Conservation (phyloP, 371 early-diverging fungal species). For the Lichtheimia corymbifera region DNA sequence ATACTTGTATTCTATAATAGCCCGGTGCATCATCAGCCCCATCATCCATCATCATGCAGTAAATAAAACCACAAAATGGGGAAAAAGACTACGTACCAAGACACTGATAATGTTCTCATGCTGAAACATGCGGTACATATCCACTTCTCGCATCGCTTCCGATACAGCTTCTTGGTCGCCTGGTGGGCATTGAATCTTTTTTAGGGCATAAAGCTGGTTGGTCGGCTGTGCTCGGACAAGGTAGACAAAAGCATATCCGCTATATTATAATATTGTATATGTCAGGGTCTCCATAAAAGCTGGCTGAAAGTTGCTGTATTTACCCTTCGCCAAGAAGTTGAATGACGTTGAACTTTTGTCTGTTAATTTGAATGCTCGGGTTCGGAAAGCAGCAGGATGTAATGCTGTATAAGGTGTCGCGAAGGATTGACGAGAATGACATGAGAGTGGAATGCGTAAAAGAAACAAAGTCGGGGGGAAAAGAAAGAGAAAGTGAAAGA, state of each 20-base stretch:
- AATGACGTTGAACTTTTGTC: conserved; percentile 55
- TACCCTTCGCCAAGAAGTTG: conserved; percentile 67
- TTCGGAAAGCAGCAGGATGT: conserved; percentile 62
- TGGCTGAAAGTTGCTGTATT: conserved; percentile 5
- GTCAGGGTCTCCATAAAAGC: no score
- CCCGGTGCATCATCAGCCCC: no score
- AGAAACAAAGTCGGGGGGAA: background rate
- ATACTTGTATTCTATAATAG: conserved; percentile 54
- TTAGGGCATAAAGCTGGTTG: conserved; percentile 59
- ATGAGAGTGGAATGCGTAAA: conserved; percentile 5
- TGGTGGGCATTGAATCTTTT: conserved; percentile 66
- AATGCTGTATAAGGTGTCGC: conserved; percentile 51
- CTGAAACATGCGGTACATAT: conserved; percentile 66
- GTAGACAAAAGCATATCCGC: conserved; percentile 76
- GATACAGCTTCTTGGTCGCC: conserved; percentile 54
- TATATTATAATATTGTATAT: conserved; percentile 15
- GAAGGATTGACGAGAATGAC: conserved; percentile 23
- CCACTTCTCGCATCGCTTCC: conserved; percentile 70
- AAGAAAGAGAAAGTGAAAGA: no score
- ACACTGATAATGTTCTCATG: conserved; percentile 68
- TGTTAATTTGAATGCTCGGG: conserved; percentile 57
- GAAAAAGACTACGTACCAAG: conserved; percentile 41
- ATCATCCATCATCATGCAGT: no score
- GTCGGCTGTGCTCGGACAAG: conserved; percentile 58
- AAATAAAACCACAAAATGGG: no score